Base-by-base conservation (phyloP, 257 asterid genomes). In the Solanum gracilifrons region DNA sequence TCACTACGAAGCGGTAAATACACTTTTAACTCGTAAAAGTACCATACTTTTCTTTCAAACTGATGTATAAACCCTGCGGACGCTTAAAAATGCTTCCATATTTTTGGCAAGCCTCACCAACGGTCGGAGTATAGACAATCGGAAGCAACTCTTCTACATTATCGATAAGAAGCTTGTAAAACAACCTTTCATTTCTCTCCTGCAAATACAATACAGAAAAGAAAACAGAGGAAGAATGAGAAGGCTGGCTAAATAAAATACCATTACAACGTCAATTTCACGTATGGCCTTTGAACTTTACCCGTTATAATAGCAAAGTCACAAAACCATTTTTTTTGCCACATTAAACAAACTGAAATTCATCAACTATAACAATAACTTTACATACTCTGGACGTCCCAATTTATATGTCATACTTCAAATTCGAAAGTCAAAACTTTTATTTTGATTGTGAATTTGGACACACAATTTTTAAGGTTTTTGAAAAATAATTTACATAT, bases 71-170 rank as follows among this genome's bases (percentile, higher is more conserved):
- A 89, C 99, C 98, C 96, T 96, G 99, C 48, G 99, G 96, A 89
- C 97, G 95, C 91, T 39, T 95, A 66, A 96, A 96, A 88, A 96
- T 91, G 91, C 98, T 96, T 86, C 98, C 99, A 33, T 95, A 96
- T 91, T 93, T 96, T 83, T 96, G 99, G 97, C 98, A 96, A 86
- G 99, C 99, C 93, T 96, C 99, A 0, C 99, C 99, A 33, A 96
- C 99, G 25, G 94, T 91, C 21, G 99, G 99, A 51, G 98, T 96
- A 88, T 96, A 96, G 64, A 96, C 98, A 87, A 96, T 66, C 15
- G 99, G 99, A 51, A 95, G 98, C 82, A 96, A 96, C 88, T 96
- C 98, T 90, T 96, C 99, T 20, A 96, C 98, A 85, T 96, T 91
- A 68, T 96, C 94, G 83, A 96, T 91, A 87, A 96, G 97, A 90